Conservation (phyloP, 1,139 yeast species). For the Diutina sp. region DNA sequence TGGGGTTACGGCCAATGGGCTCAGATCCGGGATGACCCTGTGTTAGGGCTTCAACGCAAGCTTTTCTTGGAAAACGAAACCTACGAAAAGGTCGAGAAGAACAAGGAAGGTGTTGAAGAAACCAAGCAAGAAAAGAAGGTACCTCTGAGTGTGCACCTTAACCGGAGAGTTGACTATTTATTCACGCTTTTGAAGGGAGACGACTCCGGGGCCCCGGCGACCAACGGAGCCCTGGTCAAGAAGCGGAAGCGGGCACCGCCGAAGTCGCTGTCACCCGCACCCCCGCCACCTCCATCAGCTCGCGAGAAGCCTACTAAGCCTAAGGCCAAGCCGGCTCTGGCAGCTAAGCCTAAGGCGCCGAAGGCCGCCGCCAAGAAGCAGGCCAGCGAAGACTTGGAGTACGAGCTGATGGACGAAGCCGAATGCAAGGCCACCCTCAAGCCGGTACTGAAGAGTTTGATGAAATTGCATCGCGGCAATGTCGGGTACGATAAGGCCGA, state of each 20-base stretch:
- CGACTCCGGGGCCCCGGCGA: slow-evolving; percentile 16
- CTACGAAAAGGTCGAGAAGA: slow-evolving; percentile 6
- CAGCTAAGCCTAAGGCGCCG: slow-evolving; percentile 2
- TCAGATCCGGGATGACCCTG: slow-evolving; percentile 90
- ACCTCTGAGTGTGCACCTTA: slow-evolving; percentile 89
- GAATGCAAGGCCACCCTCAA: slow-evolving; percentile 52
- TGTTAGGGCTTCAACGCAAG: slow-evolving; percentile 76
- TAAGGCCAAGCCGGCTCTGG: slow-evolving; percentile 5
- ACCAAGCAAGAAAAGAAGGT: slow-evolving; percentile 24
- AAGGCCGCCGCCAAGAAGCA: slow-evolving; percentile 1
- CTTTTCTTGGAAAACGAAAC: slow-evolving; percentile 39
- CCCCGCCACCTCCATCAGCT: slow-evolving; percentile 4
- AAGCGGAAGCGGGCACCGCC: slow-evolving; percentile 7
- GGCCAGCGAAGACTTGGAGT: slow-evolving; percentile 28
- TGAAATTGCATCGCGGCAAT: slow-evolving; percentile 65
- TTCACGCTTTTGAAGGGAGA: slow-evolving; percentile 50
- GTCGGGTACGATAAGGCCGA: slow-evolving; percentile 74
- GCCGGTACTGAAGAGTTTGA: slow-evolving; percentile 65
- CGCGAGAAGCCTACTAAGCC: not conserved
- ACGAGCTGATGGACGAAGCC: slow-evolving; percentile 73
- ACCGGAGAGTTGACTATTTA: slow-evolving; percentile 86
- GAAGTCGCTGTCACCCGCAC: slow-evolving; percentile 10
- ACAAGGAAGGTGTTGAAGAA: slow-evolving; percentile 15
- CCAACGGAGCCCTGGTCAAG: not conserved
- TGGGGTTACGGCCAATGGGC: slow-evolving; percentile 96